These are phyloP conservation scores for Coprinopsis strossmayeri DNA, from an alignment of 768 basidiomycete species.

Conservation along the genomic window DNA sequence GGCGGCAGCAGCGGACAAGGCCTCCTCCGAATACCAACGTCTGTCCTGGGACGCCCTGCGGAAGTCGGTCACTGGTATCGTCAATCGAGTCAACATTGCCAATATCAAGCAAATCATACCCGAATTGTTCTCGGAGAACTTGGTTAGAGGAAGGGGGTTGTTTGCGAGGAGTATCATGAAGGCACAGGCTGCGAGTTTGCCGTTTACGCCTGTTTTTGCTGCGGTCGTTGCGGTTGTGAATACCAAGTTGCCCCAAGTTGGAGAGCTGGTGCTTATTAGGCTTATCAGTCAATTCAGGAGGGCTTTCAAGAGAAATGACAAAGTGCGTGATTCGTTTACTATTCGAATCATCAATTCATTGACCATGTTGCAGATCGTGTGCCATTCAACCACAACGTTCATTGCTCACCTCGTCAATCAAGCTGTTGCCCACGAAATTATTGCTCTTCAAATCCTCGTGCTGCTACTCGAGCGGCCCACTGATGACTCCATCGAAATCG, in stretches of 20 bases:
- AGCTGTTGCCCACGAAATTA: constrained; percentile 86
- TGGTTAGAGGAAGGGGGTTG: constrained; percentile 87
- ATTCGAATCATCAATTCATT: constrained; percentile 1
- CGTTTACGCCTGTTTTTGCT: constrained; percentile 96
- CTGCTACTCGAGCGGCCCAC: constrained; percentile 95
- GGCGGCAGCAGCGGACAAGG: constrained; percentile 76
- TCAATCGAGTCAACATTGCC: constrained; percentile 95
- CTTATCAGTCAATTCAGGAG: constrained; percentile 93
- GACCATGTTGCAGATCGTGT: constrained; percentile 61
- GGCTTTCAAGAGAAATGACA: constrained; percentile 95
- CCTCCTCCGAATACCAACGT: constrained; percentile 85
- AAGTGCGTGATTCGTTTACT: constrained; percentile 43
- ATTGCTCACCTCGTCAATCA: constrained; percentile 91
- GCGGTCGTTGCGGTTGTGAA: constrained; percentile 93
- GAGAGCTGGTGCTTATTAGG: constrained; percentile 83
- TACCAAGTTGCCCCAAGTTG: constrained; percentile 94
- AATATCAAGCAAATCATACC: constrained; percentile 95
- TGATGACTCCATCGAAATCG: constrained; percentile 97
- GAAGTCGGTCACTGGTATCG: constrained; percentile 98
- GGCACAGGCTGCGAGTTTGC: constrained; percentile 93
- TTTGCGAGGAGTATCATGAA: constrained; percentile 97
- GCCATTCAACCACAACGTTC: constrained; percentile 90
- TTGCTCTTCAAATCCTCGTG: constrained; percentile 91
- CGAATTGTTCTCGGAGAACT: constrained; percentile 89
- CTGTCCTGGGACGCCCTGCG: constrained; percentile 96